Base-by-base conservation (phyloP, 129 eudicot species). In the Silybum marianum region DNA sequence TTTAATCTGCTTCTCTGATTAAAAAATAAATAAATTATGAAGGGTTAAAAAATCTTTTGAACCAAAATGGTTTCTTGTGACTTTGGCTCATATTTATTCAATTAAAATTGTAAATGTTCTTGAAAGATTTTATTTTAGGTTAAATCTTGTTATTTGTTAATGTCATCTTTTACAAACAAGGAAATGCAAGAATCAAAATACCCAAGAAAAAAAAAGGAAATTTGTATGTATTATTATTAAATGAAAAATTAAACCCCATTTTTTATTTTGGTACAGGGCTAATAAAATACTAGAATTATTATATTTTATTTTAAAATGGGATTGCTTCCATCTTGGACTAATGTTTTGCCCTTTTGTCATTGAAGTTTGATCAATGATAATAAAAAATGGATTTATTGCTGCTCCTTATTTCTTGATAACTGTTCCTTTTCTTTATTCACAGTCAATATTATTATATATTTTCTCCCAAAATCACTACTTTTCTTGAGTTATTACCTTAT, bases 281-380 rank as follows among this genome's bases (percentile, higher is more conserved):
- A 58, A n/a, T 58, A 58, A n/a, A 58, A 58, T 58, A 54, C 63
- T 58, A 48, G 18, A 46, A 10, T 46, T 13, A 38, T 38, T 38
- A 38, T 46, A 54, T 54, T 54, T 18, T 58, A 58, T 58, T 58
- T 58, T 5, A 71, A 26, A 36, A 30, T 69, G 42, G 26, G 86
- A 62, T 83, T 78, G 79, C 86, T 83, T 83, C 74, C 86, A 72
- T 77, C 86, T 83, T 83, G 86, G 83, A 83, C 71, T 46, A 71
- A 7, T 78, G 86, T 72, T 83, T 83, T 72, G 69, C 86, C 86
- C 66, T 83, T 83, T 83, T 60, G 66, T 30, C 83, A 83, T 83
- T 83, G 79, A 63, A 78, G 75, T 78, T 78, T 78, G 86, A 83
- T 83, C 79, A 83, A 62, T 76, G 38, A 39, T 77, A 58, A 40